Conservation (phyloP, 2,329 filamentous ascomycete species). For the Colletotrichum chlorophyti region DNA sequence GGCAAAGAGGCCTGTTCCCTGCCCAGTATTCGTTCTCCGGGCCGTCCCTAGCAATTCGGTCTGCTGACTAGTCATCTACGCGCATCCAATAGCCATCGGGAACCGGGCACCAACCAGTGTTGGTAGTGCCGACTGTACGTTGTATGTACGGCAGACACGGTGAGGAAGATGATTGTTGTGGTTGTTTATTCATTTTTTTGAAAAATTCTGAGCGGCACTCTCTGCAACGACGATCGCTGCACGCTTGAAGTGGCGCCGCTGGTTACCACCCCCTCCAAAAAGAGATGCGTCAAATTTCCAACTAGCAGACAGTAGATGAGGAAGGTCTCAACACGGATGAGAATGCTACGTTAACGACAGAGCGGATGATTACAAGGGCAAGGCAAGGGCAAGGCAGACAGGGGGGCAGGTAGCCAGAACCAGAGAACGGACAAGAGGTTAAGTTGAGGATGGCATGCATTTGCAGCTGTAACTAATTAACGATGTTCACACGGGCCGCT, state of each 20-base stretch:
- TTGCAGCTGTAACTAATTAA: slow-evolving; percentile 26
- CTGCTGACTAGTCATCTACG: slow-evolving; percentile 1
- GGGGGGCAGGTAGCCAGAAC: neutral
- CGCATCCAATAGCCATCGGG: neutral
- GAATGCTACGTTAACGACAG: slow-evolving; percentile 13
- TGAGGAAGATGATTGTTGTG: neutral
- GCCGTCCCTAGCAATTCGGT: slow-evolving; percentile 28
- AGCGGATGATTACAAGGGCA: neutral
- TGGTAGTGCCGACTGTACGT: neutral
- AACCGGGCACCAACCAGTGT: neutral
- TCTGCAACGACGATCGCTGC: slow-evolving; percentile 19
- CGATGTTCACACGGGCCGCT: slow-evolving; percentile 23
- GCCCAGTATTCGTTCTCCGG: slow-evolving; percentile 25
- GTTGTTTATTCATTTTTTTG: too few species aligned
- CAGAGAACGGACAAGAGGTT: neutral
- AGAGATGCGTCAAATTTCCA: slow-evolving; percentile 18
- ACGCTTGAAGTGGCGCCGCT: neutral
- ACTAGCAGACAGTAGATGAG: slow-evolving; percentile 15
- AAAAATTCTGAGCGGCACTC: neutral
- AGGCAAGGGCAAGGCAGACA: neutral
- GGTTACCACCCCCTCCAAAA: neutral
- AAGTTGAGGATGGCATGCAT: slow-evolving; percentile 31
- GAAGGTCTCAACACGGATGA: neutral
- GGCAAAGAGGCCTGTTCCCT: slow-evolving; percentile 23
- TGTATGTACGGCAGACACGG: neutral